phyloP scores from a whole-genome alignment of 768 basidiomycete species.

The Trametes coccinea region DNA sequence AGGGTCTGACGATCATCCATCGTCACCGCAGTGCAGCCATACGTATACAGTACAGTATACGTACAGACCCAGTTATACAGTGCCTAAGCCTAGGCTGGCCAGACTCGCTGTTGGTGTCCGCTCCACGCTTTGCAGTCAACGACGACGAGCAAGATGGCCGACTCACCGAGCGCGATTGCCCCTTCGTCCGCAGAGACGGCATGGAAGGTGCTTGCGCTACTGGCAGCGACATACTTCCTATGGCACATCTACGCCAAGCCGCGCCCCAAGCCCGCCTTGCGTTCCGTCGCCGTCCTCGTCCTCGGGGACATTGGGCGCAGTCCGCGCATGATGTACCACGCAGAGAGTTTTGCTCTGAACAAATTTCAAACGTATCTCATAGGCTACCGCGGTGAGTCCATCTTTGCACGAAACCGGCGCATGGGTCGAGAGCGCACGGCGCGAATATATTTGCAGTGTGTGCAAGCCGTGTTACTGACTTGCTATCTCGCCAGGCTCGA shows the following conservation, averaged over 20 bases:
- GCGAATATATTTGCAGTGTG: too few species aligned
- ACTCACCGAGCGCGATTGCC: conserved; percentile 4
- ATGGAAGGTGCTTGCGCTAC: not conserved
- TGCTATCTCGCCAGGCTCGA: conserved; percentile 55
- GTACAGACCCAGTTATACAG: too few species aligned
- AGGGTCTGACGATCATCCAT: too few species aligned
- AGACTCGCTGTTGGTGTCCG: too few species aligned
- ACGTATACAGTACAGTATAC: too few species aligned
- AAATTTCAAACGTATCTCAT: conserved; percentile 79
- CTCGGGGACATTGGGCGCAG: conserved; percentile 95
- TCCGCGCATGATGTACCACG: conserved; percentile 99
- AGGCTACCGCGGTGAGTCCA: conserved; percentile 75
- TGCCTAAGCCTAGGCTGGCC: too few species aligned
- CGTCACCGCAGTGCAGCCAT: too few species aligned
- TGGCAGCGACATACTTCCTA: not conserved
- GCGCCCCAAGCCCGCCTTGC: conserved; percentile 36
- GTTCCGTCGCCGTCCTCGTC: conserved; percentile 86
- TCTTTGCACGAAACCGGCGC: too few species aligned
- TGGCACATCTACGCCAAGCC: conserved; percentile 13
- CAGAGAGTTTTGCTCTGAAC: conserved; percentile 84
- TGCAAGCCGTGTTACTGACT: not conserved
- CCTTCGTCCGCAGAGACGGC: not conserved
- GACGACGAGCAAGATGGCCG: conserved; percentile 9
- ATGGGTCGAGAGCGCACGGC: too few species aligned
- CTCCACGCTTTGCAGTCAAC: too few species aligned